Evolutionary conservation across 345 rosid species (phyloP), one percentile per base, ranked within the genome.

Genomic region (Brassica rapa): DNA sequence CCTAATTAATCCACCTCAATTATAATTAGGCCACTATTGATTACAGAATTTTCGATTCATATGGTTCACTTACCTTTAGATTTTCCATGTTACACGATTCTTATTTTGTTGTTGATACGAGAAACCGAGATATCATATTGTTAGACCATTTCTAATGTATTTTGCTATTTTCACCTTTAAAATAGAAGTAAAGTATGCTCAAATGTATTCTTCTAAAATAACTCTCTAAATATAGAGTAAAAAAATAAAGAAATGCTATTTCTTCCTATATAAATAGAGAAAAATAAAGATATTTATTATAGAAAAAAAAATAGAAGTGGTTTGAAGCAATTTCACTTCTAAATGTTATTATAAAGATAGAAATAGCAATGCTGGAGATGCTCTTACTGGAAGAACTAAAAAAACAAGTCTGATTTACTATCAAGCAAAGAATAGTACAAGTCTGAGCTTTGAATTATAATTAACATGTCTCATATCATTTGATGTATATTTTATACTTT

Each of bases 1-100:
- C 60, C 81, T 64, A 56, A 39, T 57, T 14, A 71, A 65, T 59
- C 67, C 67, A 61, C 29, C 72, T 25, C 23, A 19, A 33, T 64
- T 16, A 6, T 7, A 53, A 71, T 12, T 55, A 55, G 76, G 71
- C 55, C 60, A 64, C 11, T 64, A 53, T 77, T 70, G 63, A 15
- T 23, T 63, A 71, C 39, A 15, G 5, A 23, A 62, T 19, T 41
- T 30, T 70, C n/a, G 24, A n/a, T 69, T 43, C 14, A 41, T 67
- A 61, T 62, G 63, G 70, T 62, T 69, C 62, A 61, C 39, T 68
- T 46, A 32, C 30, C 66, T 37, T 4, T 15, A 3, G 8, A 60
- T 43, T 30, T 12, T 60, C 62, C 11, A 41, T 30, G 49, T 55
- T 70, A 19, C 12, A 33, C 51, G 51, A 56, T 51, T 70, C 25